These are phyloP conservation scores for Tephrocybe sp. DNA, from an alignment of 768 basidiomycete species.

Conservation along the genomic window DNA sequence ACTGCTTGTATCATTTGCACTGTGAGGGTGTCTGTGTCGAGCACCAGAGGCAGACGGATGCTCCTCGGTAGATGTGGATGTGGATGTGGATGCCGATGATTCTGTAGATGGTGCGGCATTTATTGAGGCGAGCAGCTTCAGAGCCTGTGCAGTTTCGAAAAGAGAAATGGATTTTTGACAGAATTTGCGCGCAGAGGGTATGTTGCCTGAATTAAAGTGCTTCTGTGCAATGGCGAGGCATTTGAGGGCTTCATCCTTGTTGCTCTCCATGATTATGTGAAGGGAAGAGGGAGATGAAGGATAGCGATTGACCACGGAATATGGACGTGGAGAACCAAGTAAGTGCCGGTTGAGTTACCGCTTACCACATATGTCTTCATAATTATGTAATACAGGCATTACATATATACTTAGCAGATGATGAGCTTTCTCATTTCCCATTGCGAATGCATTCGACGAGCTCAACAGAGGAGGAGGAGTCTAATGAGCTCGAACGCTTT, in stretches of 20 bases:
- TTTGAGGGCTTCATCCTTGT: slow-evolving; percentile 86
- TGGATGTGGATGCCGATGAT: slow-evolving; percentile 32
- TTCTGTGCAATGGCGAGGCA: slow-evolving; percentile 78
- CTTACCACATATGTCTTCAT: slow-evolving; percentile 7
- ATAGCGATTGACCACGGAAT: slow-evolving; percentile 5
- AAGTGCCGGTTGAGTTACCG: slow-evolving; percentile 8
- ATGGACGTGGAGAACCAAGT: slow-evolving; percentile 19
- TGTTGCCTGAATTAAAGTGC: slow-evolving; percentile 69
- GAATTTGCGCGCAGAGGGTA: slow-evolving; percentile 81
- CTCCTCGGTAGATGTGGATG: slow-evolving; percentile 47
- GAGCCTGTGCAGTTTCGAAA: slow-evolving; percentile 76
- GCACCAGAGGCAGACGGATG: slow-evolving; percentile 74
- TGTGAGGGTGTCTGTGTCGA: slow-evolving; percentile 53
- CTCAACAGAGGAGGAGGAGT: slow-evolving; percentile 34
- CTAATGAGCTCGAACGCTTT: slow-evolving; percentile 65
- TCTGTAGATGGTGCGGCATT: slow-evolving; percentile 52
- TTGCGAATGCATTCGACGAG: slow-evolving; percentile 19
- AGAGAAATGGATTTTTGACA: slow-evolving; percentile 84
- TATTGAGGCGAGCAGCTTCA: slow-evolving; percentile 62
- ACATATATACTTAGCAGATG: slow-evolving; percentile 9
- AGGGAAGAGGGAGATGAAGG: slow-evolving; percentile 2
- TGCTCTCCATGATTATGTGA: slow-evolving; percentile 64
- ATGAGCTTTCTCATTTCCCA: background rate
- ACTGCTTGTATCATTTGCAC: slow-evolving; percentile 18
- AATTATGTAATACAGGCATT: slow-evolving; percentile 9